Conservation (phyloP, 2,329 filamentous ascomycete genomes). For the Penicillium janthinellum region DNA sequence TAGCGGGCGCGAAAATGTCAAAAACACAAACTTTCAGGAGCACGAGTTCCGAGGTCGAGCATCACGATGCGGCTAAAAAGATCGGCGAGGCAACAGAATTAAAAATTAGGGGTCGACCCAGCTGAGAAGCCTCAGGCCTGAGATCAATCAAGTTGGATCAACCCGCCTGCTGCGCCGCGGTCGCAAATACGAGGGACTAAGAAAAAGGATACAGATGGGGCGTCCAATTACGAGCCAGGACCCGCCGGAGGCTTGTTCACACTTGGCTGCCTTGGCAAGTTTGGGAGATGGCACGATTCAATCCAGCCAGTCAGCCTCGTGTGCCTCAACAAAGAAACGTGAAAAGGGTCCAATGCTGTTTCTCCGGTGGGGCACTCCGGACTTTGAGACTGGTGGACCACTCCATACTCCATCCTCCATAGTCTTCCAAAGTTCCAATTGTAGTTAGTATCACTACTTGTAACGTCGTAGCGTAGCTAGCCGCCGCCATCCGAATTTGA, state of each 20-base stretch:
- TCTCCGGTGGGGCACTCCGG: not conserved
- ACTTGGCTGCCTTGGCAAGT: not conserved
- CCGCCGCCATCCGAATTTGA: not conserved
- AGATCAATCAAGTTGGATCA: not conserved
- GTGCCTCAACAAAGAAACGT: not conserved
- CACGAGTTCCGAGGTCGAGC: not conserved
- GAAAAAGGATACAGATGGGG: not conserved
- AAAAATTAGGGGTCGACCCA: not conserved
- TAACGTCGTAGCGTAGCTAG: no score
- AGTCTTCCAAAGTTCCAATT: no score
- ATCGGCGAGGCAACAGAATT: not conserved
- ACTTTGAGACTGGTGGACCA: not conserved
- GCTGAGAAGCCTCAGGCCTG: not conserved
- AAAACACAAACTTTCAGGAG: not conserved
- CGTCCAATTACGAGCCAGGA: not conserved
- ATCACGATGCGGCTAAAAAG: not conserved
- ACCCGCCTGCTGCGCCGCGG: not conserved
- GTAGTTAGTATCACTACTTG: no score
- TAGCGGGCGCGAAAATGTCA: not conserved
- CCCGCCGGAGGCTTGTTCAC: not conserved
- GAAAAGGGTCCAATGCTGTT: not conserved
- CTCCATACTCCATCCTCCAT: no score
- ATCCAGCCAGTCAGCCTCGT: not conserved
- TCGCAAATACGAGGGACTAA: not conserved
- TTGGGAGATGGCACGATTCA: not conserved